Conservation (phyloP, 495 filamentous ascomycete genomes). For the Xylaria sp. region DNA sequence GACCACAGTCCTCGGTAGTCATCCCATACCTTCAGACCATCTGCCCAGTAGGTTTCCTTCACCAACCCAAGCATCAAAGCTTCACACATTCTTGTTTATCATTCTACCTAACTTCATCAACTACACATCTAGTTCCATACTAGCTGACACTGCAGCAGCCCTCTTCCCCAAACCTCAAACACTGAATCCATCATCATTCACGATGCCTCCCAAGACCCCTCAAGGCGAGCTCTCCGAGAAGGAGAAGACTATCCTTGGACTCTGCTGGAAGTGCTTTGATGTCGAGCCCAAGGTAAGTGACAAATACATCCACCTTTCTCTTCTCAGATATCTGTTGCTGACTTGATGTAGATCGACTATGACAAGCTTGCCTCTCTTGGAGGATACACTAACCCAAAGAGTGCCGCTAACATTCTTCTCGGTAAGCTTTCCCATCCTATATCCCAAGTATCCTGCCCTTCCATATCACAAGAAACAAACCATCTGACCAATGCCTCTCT, state of each 20-base stretch:
- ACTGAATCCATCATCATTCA: conserved; percentile 6
- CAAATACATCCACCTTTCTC: background rate
- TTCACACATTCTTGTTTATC: background rate
- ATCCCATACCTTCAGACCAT: background rate
- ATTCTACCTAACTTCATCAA: background rate
- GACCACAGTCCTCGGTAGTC: too few species aligned
- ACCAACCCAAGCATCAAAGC: background rate
- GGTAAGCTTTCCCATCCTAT: conserved; percentile 24
- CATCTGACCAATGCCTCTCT: background rate
- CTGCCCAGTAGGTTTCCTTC: background rate
- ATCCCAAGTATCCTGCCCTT: too few species aligned
- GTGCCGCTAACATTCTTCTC: conserved; percentile 26
- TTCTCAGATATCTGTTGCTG: conserved; percentile 1
- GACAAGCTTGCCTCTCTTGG: conserved; percentile 33
- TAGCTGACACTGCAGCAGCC: background rate
- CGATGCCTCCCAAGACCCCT: conserved; percentile 25
- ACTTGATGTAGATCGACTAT: conserved; percentile 32
- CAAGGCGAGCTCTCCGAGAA: conserved; percentile 32
- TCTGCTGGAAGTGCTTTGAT: conserved; percentile 33
- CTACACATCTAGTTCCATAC: background rate
- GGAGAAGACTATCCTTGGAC: conserved; percentile 29
- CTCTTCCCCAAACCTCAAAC: background rate
- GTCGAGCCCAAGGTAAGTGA: conserved; percentile 27
- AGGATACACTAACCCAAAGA: conserved; percentile 31
- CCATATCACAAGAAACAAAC: background rate